Percentiles rank a stretch among this genome's conserved stretches.
These are phyloP conservation scores for Arabidopsis suecica DNA, from an alignment of 345 rosid species.

Conservation along the genomic window DNA sequence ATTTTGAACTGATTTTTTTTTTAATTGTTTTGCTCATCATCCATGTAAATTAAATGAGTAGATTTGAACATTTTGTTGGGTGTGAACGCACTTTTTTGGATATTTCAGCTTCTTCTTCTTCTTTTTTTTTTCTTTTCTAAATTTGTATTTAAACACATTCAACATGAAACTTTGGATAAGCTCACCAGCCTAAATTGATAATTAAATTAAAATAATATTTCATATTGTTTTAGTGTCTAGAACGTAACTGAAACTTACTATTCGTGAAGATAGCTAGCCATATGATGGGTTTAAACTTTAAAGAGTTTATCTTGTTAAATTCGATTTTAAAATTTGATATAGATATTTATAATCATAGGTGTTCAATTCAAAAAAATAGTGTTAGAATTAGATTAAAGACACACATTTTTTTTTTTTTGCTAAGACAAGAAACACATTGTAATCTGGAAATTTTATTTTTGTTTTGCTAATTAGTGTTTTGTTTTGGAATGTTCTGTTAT, in stretches of 20 bases:
- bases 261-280: neutral
- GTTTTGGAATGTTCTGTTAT: neutral
- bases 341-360: too few relatives aligned
- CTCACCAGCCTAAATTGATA: neutral
- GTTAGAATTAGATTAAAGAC: neutral
- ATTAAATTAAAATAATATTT: neutral
- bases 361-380: too few relatives aligned
- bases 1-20: conserved; percentile 9
- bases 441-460: neutral
- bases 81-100: conserved; percentile 34
- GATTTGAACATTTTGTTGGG: conserved; percentile 21
- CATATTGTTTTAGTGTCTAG: neutral
- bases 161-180: conserved; percentile 36
- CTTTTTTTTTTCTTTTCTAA: neutral
- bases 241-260: neutral
- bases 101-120: conserved; percentile 9
- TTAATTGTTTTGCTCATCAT: conserved; percentile 20
- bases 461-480: neutral
- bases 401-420: neutral
- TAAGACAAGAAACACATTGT: neutral
- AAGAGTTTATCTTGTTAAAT: neutral
- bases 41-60: conserved; percentile 45
- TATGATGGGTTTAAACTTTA: too few relatives aligned
- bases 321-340: neutral
- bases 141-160: conserved; percentile 19